Conservation (phyloP, 257 asterid species). For the Ehretia macrophylla region DNA sequence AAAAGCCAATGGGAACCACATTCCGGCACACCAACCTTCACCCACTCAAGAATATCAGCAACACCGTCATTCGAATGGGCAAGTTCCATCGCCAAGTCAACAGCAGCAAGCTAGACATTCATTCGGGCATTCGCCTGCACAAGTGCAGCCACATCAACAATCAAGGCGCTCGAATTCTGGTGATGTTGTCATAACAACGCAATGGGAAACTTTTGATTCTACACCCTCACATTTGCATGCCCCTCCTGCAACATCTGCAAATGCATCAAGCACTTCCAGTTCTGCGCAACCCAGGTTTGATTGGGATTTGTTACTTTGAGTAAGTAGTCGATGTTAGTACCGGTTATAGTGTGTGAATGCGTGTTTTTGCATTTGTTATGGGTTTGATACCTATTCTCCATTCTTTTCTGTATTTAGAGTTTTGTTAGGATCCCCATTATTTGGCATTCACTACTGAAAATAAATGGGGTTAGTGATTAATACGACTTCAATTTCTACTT, state of each 20-base stretch:
- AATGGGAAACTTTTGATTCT: slow-evolving; percentile 91
- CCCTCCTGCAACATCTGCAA: slow-evolving; percentile 7
- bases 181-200: slow-evolving; percentile 73
- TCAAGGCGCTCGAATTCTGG: slow-evolving; percentile 49
- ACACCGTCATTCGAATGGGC: slow-evolving; percentile 14
- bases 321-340: neutral
- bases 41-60: too few species aligned
- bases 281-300: slow-evolving; percentile 49
- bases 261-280: slow-evolving; percentile 22
- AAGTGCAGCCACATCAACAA: slow-evolving; percentile 24
- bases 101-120: slow-evolving; percentile 31
- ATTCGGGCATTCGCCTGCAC: slow-evolving; percentile 11
- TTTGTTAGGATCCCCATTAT: slow-evolving; percentile 32
- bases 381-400: slow-evolving; percentile 27
- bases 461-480: slow-evolving; percentile 33
- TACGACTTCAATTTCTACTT: neutral
- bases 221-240: slow-evolving; percentile 25
- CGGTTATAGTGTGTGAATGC: slow-evolving; percentile 9
- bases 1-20: slow-evolving; percentile 13
- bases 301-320: slow-evolving; percentile 66
- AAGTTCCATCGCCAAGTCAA: slow-evolving; percentile 20
- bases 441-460: slow-evolving; percentile 30
- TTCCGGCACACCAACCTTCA: too few species aligned
- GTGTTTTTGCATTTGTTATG: slow-evolving; percentile 5
- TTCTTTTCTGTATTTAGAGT: slow-evolving; percentile 71